Percentiles rank a stretch among this genome's conserved stretches.
Evolutionary conservation across 441 rosid genomes (phyloP).

Genomic region (Gossypium gossypioides): DNA sequence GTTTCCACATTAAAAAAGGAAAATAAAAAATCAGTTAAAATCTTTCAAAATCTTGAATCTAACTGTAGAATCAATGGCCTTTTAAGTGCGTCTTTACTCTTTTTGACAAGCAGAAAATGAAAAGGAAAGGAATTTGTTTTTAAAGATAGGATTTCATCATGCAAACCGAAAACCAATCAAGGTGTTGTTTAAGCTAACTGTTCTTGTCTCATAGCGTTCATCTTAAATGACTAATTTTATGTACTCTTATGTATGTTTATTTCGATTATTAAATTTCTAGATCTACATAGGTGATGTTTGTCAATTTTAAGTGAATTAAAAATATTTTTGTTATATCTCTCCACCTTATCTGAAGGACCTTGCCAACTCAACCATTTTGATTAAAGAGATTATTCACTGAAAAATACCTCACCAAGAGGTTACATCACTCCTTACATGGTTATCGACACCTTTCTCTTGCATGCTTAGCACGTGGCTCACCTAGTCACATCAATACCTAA

Average conservation of each 20-base stretch:
- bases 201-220: neutral
- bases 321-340: too few species aligned
- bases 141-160: neutral
- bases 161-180: neutral
- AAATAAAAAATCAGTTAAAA: neutral
- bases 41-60: neutral
- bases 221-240: neutral
- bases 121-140: neutral
- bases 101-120: neutral
- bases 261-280: too few species aligned
- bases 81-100: neutral
- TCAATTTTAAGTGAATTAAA: neutral
- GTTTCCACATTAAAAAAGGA: neutral
- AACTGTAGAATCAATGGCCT: neutral
- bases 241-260: too few species aligned
- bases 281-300: neutral
- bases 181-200: neutral
- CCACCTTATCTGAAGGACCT: too few species aligned
- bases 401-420: too few species aligned
- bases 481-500: too few species aligned
- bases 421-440: too few species aligned
- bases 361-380: too few species aligned
- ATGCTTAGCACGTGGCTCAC: too few species aligned
- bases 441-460: too few species aligned
- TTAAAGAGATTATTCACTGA: too few species aligned